Evolutionary conservation across 768 basidiomycete genomes (phyloP).

Genomic region (Serendipita vermifera): DNA sequence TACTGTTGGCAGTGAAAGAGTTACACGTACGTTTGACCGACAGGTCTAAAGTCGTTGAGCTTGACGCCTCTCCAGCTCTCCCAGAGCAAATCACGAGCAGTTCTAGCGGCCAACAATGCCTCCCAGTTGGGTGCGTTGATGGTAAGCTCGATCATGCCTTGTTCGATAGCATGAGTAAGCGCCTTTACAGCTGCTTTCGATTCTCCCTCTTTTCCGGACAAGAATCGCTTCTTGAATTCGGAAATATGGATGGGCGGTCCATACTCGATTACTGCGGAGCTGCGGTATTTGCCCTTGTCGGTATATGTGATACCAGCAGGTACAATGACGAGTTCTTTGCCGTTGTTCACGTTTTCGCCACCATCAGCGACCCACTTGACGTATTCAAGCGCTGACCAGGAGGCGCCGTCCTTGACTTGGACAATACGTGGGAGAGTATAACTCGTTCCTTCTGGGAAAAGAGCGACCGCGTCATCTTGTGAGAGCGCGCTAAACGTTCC

Average conservation of each 20-base stretch:
- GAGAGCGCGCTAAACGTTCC: conserved; percentile 28
- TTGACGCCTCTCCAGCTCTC: conserved; percentile 61
- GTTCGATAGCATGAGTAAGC: conserved; percentile 63
- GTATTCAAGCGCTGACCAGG: conserved; percentile 93
- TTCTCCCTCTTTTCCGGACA: conserved; percentile 51
- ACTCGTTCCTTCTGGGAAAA: conserved; percentile 22
- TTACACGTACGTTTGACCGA: conserved; percentile 69
- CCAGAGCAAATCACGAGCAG: conserved; percentile 93
- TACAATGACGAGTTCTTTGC: conserved; percentile 48
- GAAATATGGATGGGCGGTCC: conserved; percentile 69
- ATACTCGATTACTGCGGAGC: conserved; percentile 67
- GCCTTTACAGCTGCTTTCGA: conserved; percentile 73
- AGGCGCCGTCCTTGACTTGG: conserved; percentile 76
- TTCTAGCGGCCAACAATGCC: conserved; percentile 75
- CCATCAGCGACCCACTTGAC: conserved; percentile 58
- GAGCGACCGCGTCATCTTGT: not conserved
- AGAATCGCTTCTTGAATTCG: conserved; percentile 62
- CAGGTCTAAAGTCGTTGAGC: conserved; percentile 65
- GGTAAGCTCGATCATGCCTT: conserved; percentile 56
- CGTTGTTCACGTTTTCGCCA: conserved; percentile 27
- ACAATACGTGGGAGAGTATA: conserved; percentile 91
- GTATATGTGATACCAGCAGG: conserved; percentile 89
- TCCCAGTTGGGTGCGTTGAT: conserved; percentile 96
- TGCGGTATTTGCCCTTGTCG: conserved; percentile 91
- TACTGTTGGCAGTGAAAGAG: conserved; percentile 4